Evolutionary conservation across 1,139 yeast species (phyloP).

Genomic region (Suhomyces bokatorum): DNA sequence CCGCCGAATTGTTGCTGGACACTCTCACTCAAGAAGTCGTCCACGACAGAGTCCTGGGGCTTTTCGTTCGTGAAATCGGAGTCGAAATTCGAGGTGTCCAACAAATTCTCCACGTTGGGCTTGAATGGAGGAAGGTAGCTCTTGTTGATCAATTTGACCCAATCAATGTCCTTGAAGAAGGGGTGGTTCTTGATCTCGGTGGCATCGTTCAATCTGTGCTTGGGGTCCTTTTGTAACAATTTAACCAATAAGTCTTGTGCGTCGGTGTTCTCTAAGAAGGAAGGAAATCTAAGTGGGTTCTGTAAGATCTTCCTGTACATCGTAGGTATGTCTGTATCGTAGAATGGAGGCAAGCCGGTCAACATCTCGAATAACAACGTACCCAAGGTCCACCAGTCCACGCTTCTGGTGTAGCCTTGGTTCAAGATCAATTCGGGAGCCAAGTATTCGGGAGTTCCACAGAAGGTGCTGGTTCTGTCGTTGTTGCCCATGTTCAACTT

Average conservation of each 20-base stretch:
- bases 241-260: conserved; percentile 81
- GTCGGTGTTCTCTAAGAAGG: conserved; percentile 75
- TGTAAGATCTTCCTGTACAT: conserved; percentile 94
- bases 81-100: conserved; percentile 92
- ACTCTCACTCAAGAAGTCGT: conserved; percentile 82
- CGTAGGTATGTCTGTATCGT: conserved; percentile 88
- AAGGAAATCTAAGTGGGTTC: conserved; percentile 86
- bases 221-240: conserved; percentile 83
- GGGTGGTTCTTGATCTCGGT: conserved; percentile 81
- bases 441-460: conserved; percentile 95
- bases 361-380: conserved; percentile 92
- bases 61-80: conserved; percentile 89
- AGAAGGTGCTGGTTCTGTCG: conserved; percentile 89
- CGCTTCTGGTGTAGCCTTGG: conserved; percentile 92
- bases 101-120: conserved; percentile 83
- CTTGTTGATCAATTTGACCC: conserved; percentile 81
- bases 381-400: conserved; percentile 98
- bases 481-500: conserved; percentile 88
- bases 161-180: conserved; percentile 88
- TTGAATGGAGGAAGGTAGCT: conserved; percentile 95
- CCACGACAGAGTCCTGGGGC: conserved; percentile 95
- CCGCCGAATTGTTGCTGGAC: conserved; percentile 98
- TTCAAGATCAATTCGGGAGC: conserved; percentile 93
- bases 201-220: conserved; percentile 78
- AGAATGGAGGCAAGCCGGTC: conserved; percentile 86